Conservation (phyloP, 768 basidiomycete genomes). For the Leccinum variicolor region DNA sequence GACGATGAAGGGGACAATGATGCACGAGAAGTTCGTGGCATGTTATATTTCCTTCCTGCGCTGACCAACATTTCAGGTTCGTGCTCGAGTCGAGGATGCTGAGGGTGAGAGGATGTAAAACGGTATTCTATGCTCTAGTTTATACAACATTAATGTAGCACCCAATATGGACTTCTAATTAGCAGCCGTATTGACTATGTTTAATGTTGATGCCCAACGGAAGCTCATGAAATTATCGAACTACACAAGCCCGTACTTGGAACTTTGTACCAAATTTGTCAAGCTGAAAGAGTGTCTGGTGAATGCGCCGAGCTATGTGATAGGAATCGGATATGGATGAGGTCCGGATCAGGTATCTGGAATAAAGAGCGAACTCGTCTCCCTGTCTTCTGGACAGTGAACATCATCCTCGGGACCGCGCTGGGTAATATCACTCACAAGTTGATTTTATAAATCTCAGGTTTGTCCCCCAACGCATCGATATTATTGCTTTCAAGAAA, state of each 20-base stretch:
- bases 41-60: not conserved
- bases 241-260: constrained; percentile 44
- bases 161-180: constrained; percentile 11
- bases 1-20: constrained; percentile 67
- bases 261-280: constrained; percentile 37
- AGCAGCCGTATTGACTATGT: constrained; percentile 13
- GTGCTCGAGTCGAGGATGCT: constrained; percentile 58
- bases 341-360: constrained; percentile 56
- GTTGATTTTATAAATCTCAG: constrained; percentile 49
- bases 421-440: constrained; percentile 36
- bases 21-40: constrained; percentile 48
- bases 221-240: constrained; percentile 38
- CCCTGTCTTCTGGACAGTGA: constrained; percentile 30
- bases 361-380: constrained; percentile 40
- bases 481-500: constrained; percentile 46
- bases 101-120: constrained; percentile 70
- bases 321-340: constrained; percentile 63
- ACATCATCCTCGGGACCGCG: not conserved
- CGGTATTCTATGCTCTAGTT: constrained; percentile 24
- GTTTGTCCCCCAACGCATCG: constrained; percentile 35
- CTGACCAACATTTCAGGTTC: constrained; percentile 38
- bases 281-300: constrained; percentile 50
- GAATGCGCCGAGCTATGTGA: constrained; percentile 57
- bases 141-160: constrained; percentile 7
- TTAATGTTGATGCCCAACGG: constrained; percentile 7